Conservation (phyloP, 345 rosid genomes). For the Mallotus nudiflorus region DNA sequence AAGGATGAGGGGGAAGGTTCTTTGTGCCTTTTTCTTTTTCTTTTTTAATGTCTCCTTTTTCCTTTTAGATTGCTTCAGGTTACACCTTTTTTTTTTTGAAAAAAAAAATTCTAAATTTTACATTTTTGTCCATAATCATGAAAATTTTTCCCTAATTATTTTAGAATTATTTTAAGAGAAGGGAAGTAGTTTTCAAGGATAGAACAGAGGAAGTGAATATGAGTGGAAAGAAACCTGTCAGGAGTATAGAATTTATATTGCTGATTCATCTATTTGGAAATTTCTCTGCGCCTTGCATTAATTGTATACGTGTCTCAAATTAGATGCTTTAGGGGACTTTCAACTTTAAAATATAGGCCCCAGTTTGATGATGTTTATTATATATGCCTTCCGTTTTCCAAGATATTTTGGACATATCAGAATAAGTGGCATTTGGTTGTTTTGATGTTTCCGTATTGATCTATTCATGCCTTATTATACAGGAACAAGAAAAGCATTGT, state of each 20-base stretch:
- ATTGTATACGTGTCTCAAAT: no score
- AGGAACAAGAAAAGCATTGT: slow-evolving; percentile 87
- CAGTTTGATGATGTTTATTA: not conserved
- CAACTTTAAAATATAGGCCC: not conserved
- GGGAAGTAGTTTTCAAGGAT: not conserved
- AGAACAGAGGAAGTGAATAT: not conserved
- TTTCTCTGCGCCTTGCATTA: no score
- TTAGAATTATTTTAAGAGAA: no score
- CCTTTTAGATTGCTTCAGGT: not conserved
- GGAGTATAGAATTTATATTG: no score
- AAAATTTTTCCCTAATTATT: not conserved
- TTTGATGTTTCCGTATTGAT: slow-evolving; percentile 13
- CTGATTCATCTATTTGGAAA: no score
- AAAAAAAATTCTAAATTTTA: not conserved
- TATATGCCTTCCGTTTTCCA: not conserved
- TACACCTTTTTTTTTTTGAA: not conserved
- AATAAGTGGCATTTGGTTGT: slow-evolving; percentile 2
- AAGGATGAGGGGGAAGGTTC: slow-evolving; percentile 1
- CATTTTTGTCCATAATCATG: not conserved
- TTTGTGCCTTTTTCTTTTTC: not conserved
- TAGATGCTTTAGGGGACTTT: no score
- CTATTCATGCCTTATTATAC: slow-evolving; percentile 28
- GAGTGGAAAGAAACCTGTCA: no score
- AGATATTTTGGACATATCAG: not conserved
- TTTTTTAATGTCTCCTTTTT: not conserved